Evolutionary conservation across 78 protist genomes (phyloP).

Genomic region (Capsaspora owczarzaki): DNA sequence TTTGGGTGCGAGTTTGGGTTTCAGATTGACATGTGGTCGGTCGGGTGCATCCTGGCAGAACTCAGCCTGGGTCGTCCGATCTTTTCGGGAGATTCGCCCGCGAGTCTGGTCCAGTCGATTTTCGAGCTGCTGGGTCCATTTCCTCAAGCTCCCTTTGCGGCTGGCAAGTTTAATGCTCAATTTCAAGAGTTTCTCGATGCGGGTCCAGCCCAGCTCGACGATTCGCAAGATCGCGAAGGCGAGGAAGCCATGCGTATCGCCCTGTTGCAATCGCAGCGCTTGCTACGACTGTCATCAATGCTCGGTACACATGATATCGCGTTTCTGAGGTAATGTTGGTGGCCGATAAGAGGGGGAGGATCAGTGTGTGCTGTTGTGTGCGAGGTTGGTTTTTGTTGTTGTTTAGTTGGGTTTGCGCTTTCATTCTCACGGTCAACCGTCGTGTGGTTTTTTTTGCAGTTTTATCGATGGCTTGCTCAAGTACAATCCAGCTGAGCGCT

Average conservation of each 20-base stretch:
- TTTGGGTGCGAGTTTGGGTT: constrained; percentile 55
- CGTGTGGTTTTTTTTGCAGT: not conserved
- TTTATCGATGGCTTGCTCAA: constrained; percentile 19
- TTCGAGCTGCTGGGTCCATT: constrained; percentile 46
- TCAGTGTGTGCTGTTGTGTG: not conserved
- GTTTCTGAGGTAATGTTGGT: not conserved
- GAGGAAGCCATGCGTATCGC: too few relatives aligned
- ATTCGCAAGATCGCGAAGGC: not conserved
- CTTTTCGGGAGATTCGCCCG: constrained; percentile 73
- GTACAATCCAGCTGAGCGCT: constrained; percentile 14
- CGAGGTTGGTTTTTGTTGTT: not conserved
- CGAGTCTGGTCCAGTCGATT: constrained; percentile 48
- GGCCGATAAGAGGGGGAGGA: too few relatives aligned
- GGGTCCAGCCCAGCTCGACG: not conserved
- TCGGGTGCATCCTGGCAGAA: constrained; percentile 93
- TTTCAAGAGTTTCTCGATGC: not conserved
- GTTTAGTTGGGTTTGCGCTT: not conserved
- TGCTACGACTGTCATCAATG: not conserved
- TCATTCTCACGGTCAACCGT: not conserved
- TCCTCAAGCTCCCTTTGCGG: not conserved
- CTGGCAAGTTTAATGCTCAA: not conserved
- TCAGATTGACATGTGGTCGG: constrained; percentile 90
- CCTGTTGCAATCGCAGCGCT: too few relatives aligned
- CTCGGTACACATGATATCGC: not conserved
- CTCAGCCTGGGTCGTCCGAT: constrained; percentile 73